These are phyloP conservation scores for Knufia petricola DNA, from an alignment of 2,329 filamentous ascomycete genomes.

Conservation along the genomic window DNA sequence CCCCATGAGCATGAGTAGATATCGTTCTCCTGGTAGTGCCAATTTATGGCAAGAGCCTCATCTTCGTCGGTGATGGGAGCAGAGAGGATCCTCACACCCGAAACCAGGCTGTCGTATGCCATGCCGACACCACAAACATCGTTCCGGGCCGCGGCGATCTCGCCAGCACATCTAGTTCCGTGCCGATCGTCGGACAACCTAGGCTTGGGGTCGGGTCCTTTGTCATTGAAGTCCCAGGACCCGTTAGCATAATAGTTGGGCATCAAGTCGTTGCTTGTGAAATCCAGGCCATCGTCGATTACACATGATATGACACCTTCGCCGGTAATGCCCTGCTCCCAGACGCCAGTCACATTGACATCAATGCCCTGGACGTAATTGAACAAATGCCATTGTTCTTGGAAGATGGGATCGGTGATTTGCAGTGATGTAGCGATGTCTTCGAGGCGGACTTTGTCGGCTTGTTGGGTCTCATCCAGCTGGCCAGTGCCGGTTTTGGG, in stretches of 20 bases:
- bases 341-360: constrained; percentile 90
- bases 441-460: constrained; percentile 49
- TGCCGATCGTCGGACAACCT: constrained; percentile 77
- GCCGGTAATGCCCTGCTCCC: constrained; percentile 83
- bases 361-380: constrained; percentile 83
- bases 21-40: constrained; percentile 79
- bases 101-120: constrained; percentile 81
- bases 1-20: constrained; percentile 99
- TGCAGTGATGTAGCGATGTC: constrained; percentile 55
- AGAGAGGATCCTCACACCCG: constrained; percentile 85
- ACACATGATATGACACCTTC: constrained; percentile 84
- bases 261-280: constrained; percentile 86
- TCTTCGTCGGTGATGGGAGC: constrained; percentile 85
- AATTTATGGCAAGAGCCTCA: constrained; percentile 87
- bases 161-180: constrained; percentile 88
- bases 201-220: constrained; percentile 66
- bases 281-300: constrained; percentile 90
- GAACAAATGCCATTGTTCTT: constrained; percentile 89
- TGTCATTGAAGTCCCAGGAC: constrained; percentile 94
- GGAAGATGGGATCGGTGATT: constrained; percentile 84
- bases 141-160: constrained; percentile 86
- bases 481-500: neutral
- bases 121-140: constrained; percentile 92
- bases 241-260: constrained; percentile 89
- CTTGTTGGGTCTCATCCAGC: constrained; percentile 27